Conservation (phyloP, 352 stramenopile species). For the Aphanomyces euteiches region DNA sequence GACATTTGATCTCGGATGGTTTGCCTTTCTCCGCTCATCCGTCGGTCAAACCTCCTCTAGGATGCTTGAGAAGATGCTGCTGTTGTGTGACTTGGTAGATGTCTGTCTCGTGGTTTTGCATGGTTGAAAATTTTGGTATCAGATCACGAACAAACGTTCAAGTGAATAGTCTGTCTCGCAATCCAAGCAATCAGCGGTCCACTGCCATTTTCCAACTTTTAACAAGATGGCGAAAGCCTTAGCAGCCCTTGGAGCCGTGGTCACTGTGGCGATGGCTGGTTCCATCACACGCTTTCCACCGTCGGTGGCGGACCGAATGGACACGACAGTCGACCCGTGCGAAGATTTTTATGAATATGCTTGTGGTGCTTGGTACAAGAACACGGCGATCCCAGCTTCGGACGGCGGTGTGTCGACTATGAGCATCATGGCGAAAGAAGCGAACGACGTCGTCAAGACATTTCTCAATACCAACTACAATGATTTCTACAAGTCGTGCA, state of each 20-base stretch:
- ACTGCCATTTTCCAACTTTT: neutral
- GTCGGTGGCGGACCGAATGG: neutral
- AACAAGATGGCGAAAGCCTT: neutral
- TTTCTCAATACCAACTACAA: constrained; percentile 42
- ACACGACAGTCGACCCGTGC: neutral
- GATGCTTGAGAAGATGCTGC: too few relatives aligned
- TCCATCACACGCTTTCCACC: neutral
- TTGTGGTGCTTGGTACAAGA: constrained; percentile 61
- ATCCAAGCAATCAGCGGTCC: too few relatives aligned
- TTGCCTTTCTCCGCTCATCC: too few relatives aligned
- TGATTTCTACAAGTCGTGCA: constrained; percentile 61
- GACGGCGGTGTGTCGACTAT: constrained; percentile 47
- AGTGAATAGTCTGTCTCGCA: too few relatives aligned
- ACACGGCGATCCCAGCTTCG: constrained; percentile 46
- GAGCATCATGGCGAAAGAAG: constrained; percentile 46
- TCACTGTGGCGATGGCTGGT: neutral
- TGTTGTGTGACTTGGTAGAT: too few relatives aligned
- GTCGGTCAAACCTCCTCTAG: too few relatives aligned
- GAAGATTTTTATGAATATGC: constrained; percentile 31
- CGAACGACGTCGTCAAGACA: constrained; percentile 51
- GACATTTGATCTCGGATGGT: too few relatives aligned
- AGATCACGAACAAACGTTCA: too few relatives aligned
- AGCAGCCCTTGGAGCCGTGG: neutral
- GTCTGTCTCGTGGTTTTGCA: too few relatives aligned
- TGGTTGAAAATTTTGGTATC: too few relatives aligned